Conservation (phyloP, 345 rosid genomes). For the Lumnitzera racemosa region DNA sequence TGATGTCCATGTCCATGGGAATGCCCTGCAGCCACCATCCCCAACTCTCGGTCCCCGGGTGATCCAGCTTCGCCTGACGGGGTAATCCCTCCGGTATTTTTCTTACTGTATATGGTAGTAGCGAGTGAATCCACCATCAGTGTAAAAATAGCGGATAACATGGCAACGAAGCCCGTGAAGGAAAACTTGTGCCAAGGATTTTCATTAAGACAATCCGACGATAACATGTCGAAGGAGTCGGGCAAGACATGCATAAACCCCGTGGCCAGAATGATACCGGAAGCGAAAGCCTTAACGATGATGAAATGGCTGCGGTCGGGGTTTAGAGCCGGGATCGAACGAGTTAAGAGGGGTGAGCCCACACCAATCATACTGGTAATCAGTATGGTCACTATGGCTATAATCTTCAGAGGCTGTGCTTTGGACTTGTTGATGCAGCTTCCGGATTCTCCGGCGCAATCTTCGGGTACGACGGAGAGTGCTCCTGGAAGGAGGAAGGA, state of each 20-base stretch:
- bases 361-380: slow-evolving; percentile 61
- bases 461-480: slow-evolving; percentile 12
- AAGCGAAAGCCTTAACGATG: slow-evolving; percentile 54
- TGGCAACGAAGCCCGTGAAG: slow-evolving; percentile 70
- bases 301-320: slow-evolving; percentile 52
- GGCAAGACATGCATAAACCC: slow-evolving; percentile 88
- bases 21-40: slow-evolving; percentile 12
- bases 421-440: slow-evolving; percentile 40
- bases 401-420: slow-evolving; percentile 46
- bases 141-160: slow-evolving; percentile 57
- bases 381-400: slow-evolving; percentile 43
- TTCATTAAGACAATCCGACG: slow-evolving; percentile 48
- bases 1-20: slow-evolving; percentile 21
- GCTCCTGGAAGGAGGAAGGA: slow-evolving; percentile 10
- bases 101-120: slow-evolving; percentile 38
- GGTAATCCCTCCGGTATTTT: slow-evolving; percentile 11
- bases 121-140: slow-evolving; percentile 64
- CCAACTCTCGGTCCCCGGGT: slow-evolving; percentile 12
- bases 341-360: slow-evolving; percentile 43
- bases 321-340: slow-evolving; percentile 41
- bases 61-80: slow-evolving; percentile 1
- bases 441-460: slow-evolving; percentile 19
- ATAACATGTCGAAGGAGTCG: slow-evolving; percentile 68
- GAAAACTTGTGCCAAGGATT: slow-evolving; percentile 85
- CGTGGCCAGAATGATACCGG: slow-evolving; percentile 75